phyloP scores from a whole-genome alignment of 169 alveolate genomes.

The Ichthyophthirius multifiliis region DNA sequence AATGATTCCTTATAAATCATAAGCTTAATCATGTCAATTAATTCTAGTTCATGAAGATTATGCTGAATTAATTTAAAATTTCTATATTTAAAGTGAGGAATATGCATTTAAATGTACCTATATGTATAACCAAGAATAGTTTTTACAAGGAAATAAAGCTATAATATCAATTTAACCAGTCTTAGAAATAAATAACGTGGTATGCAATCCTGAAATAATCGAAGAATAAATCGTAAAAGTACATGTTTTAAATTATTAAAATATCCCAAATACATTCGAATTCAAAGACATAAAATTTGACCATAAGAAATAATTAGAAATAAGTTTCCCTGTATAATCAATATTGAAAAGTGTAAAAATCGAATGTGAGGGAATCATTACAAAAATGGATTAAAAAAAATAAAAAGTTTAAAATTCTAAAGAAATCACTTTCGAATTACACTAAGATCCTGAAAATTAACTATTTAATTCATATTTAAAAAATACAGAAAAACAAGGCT shows the following conservation, averaged over 20 bases:
- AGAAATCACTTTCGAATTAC: background rate
- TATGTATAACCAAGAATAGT: slow-evolving; percentile 30
- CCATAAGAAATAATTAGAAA: background rate
- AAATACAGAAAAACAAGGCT: background rate
- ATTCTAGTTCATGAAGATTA: slow-evolving; percentile 47
- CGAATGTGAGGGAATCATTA: background rate
- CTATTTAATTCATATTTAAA: background rate
- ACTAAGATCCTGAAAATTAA: background rate
- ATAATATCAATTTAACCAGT: slow-evolving; percentile 17
- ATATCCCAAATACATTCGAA: background rate
- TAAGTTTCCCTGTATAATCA: background rate
- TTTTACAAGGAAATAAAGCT: slow-evolving; percentile 54
- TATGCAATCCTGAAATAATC: background rate
- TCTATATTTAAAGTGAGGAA: slow-evolving; percentile 36
- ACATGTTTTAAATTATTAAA: background rate
- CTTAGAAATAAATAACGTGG: background rate
- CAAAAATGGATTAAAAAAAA: background rate
- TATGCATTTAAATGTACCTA: slow-evolving; percentile 32
- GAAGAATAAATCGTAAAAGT: background rate
- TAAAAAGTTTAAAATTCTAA: background rate
- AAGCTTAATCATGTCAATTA: background rate
- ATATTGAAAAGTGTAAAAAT: background rate
- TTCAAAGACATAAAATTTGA: background rate
- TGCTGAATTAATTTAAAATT: slow-evolving; percentile 47
- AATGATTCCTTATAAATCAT: slow-evolving; percentile 44